Evolutionary conservation across 1,139 yeast species (phyloP).

Genomic region (Geotrichum reessii): DNA sequence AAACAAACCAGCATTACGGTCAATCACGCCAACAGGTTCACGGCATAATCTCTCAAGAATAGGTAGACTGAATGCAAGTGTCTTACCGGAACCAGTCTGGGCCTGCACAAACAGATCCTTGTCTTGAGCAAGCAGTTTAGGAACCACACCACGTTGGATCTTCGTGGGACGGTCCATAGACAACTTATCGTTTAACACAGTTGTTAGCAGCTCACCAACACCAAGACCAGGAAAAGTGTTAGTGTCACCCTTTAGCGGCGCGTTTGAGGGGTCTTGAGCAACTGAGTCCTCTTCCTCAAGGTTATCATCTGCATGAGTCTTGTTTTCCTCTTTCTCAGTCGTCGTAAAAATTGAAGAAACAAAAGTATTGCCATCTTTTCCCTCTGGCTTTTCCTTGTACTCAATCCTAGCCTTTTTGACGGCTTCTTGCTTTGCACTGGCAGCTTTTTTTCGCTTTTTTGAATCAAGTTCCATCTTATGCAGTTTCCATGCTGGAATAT

Average conservation of each 20-base stretch:
- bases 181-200: slow-evolving; percentile 55
- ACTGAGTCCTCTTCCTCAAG: slow-evolving; percentile 41
- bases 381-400: slow-evolving; percentile 20
- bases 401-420: slow-evolving; percentile 19
- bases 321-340: slow-evolving; percentile 39
- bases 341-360: slow-evolving; percentile 86
- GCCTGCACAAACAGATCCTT: slow-evolving; percentile 82
- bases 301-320: slow-evolving; percentile 25
- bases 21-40: slow-evolving; percentile 36
- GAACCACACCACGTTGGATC: slow-evolving; percentile 80
- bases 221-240: slow-evolving; percentile 70
- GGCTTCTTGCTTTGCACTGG: background rate
- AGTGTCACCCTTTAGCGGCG: slow-evolving; percentile 61
- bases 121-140: slow-evolving; percentile 48
- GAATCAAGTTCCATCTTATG: slow-evolving; percentile 11
- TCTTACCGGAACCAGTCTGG: slow-evolving; percentile 95
- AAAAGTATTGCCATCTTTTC: slow-evolving; percentile 43
- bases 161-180: slow-evolving; percentile 69
- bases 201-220: slow-evolving; percentile 48
- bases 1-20: slow-evolving; percentile 77
- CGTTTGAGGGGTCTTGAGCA: slow-evolving; percentile 52
- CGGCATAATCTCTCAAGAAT: slow-evolving; percentile 66
- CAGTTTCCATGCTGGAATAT: slow-evolving; percentile 15
- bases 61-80: slow-evolving; percentile 79
- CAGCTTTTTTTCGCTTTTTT: slow-evolving; percentile 8